Conservation (phyloP, 108 stramenopile genomes). For the Fistulifera pelliculosa region DNA sequence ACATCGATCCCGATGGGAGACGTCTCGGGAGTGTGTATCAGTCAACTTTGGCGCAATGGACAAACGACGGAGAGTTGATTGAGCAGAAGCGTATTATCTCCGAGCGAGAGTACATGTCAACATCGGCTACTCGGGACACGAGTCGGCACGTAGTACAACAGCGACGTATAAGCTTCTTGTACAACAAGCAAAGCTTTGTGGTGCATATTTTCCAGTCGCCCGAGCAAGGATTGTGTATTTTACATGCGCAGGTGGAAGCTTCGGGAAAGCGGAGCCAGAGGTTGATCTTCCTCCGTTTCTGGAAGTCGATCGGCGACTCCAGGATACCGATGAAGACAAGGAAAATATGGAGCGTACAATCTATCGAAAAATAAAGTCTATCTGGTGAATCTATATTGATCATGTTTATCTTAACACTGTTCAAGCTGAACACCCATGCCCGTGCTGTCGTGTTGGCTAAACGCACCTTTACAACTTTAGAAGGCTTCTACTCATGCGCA, state of each 20-base stretch:
- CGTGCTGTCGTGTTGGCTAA: too few species aligned
- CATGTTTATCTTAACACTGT: too few species aligned
- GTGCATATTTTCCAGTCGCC: constrained; percentile 61
- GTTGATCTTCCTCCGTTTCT: constrained; percentile 69
- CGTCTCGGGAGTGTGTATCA: constrained; percentile 52
- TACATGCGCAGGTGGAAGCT: constrained; percentile 69
- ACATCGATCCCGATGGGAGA: constrained; percentile 16
- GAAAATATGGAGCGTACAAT: constrained; percentile 37
- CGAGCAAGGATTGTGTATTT: constrained; percentile 48
- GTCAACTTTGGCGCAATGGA: constrained; percentile 51
- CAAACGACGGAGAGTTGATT: constrained; percentile 43
- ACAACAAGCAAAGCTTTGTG: constrained; percentile 61
- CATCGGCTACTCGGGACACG: constrained; percentile 48
- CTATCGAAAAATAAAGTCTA: constrained; percentile 22
- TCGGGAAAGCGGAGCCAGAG: constrained; percentile 9
- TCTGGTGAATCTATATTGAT: constrained; percentile 1
- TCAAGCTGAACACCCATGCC: too few species aligned
- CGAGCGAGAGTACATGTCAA: constrained; percentile 58
- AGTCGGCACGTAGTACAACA: constrained; percentile 66
- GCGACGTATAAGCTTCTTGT: constrained; percentile 67
- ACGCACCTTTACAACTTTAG: too few species aligned
- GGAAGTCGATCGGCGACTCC: constrained; percentile 36
- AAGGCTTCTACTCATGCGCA: too few species aligned
- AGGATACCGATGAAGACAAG: constrained; percentile 26
- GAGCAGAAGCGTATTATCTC: constrained; percentile 78